A percentile compares a stretch with the other conserved stretches of the same genome.
Conservation (phyloP, 75 land plant genomes). For the Larix kaempferi region DNA sequence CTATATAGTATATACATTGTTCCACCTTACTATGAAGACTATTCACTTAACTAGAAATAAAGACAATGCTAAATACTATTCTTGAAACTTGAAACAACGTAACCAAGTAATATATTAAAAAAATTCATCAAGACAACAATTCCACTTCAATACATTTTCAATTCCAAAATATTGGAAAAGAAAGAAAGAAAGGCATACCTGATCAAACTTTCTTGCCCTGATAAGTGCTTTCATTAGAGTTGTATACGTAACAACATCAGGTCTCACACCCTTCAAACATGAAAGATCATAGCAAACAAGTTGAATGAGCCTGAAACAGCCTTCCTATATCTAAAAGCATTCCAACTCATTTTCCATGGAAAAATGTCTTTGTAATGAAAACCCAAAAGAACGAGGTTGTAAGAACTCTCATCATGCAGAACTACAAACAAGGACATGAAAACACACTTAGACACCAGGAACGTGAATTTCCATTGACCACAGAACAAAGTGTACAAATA, state of each 20-base stretch:
- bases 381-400: neutral
- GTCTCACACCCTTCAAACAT: conserved; percentile 64
- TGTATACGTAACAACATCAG: conserved; percentile 94
- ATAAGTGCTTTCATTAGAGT: conserved; percentile 96
- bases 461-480: neutral
- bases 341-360: neutral
- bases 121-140: neutral
- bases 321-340: neutral
- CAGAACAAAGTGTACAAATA: neutral
- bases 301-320: neutral
- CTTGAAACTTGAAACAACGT: neutral
- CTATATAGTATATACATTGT: neutral
- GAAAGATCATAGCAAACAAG: conserved; percentile 8
- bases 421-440: neutral
- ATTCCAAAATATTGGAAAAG: neutral
- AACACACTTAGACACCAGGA: neutral
- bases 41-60: neutral
- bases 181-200: conserved; percentile 35
- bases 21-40: neutral
- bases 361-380: neutral
- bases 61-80: neutral
- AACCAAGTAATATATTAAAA: neutral
- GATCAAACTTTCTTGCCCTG: conserved; percentile 70
- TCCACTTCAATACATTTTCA: neutral
- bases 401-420: neutral